Percentiles rank a stretch among this genome's conserved stretches.
These are phyloP conservation scores for Rhytidhysteron rufulum DNA, from an alignment of 2,329 filamentous ascomycete genomes.

Conservation along the genomic window DNA sequence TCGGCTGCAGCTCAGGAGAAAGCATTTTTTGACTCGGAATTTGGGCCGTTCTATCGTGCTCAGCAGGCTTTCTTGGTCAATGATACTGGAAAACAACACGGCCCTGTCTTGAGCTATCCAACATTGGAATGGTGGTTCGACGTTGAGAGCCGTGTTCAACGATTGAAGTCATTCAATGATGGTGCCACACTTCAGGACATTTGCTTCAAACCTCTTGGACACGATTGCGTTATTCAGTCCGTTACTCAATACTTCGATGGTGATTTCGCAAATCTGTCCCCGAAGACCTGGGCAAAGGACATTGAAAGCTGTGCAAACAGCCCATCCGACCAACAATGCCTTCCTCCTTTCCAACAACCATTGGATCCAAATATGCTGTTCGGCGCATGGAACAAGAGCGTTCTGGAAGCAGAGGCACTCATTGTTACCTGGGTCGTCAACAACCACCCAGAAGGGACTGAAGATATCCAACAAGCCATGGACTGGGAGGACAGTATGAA, in stretches of 20 bases:
- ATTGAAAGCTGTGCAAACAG: conserved; percentile 71
- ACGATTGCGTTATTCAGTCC: conserved; percentile 89
- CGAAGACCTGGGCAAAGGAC: conserved; percentile 66
- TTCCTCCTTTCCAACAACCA: conserved; percentile 85
- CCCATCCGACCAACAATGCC: conserved; percentile 66
- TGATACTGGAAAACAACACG: conserved; percentile 64
- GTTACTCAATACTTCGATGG: conserved; percentile 84
- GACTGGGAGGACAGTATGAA: conserved; percentile 86
- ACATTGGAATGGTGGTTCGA: conserved; percentile 92
- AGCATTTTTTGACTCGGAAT: conserved; percentile 85
- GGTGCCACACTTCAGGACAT: conserved; percentile 74
- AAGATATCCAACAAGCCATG: conserved; percentile 68
- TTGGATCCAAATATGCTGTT: conserved; percentile 81
- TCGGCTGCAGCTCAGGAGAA: conserved; percentile 91
- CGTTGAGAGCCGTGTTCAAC: conserved; percentile 72
- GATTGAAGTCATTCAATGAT: conserved; percentile 65
- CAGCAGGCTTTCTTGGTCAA: conserved; percentile 95
- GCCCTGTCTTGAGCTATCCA: conserved; percentile 82
- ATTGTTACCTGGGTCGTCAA: conserved; percentile 94
- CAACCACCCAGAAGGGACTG: conserved; percentile 73
- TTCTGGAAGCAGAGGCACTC: conserved; percentile 72
- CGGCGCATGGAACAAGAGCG: conserved; percentile 68
- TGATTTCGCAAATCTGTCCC: conserved; percentile 58
- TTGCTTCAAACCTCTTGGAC: conserved; percentile 88
- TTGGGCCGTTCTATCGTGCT: conserved; percentile 92